Percentiles rank a stretch among this genome's conserved stretches.
phyloP scores from a whole-genome alignment of 2,329 filamentous ascomycete species.

The Rutstroemia sydowiana region DNA sequence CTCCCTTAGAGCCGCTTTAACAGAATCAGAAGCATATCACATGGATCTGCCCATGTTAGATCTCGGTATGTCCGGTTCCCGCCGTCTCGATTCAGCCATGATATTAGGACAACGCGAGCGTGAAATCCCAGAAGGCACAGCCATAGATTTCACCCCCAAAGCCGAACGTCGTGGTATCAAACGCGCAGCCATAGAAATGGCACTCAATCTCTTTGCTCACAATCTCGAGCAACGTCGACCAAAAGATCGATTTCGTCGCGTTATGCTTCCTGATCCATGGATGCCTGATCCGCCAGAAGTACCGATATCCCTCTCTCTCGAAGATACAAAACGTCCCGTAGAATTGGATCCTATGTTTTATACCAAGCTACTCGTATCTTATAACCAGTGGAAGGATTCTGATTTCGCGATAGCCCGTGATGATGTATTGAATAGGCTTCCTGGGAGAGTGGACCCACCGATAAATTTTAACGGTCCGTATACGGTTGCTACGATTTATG shows the following conservation, averaged over 20 bases:
- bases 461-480: constrained; percentile 25
- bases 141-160: constrained; percentile 19
- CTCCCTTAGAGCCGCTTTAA: no score
- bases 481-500: constrained; percentile 3
- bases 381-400: constrained; percentile 17
- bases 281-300: constrained; percentile 14
- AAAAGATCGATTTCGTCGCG: constrained; percentile 20
- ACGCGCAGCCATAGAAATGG: constrained; percentile 24
- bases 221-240: constrained; percentile 28
- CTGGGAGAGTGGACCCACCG: no score
- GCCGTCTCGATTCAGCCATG: no score
- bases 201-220: constrained; percentile 21
- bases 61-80: no score
- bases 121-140: background rate
- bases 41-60: no score
- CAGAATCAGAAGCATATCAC: no score
- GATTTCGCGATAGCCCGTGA: no score
- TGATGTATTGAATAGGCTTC: no score
- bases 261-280: constrained; percentile 14
- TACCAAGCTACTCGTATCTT: constrained; percentile 20
- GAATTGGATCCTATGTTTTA: constrained; percentile 23
- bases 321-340: constrained; percentile 20
- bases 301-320: constrained; percentile 19
- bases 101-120: no score
- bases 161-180: constrained; percentile 25